These are phyloP conservation scores for Persicaria maculosa DNA, from an alignment of 148 eudicot species.

Conservation along the genomic window DNA sequence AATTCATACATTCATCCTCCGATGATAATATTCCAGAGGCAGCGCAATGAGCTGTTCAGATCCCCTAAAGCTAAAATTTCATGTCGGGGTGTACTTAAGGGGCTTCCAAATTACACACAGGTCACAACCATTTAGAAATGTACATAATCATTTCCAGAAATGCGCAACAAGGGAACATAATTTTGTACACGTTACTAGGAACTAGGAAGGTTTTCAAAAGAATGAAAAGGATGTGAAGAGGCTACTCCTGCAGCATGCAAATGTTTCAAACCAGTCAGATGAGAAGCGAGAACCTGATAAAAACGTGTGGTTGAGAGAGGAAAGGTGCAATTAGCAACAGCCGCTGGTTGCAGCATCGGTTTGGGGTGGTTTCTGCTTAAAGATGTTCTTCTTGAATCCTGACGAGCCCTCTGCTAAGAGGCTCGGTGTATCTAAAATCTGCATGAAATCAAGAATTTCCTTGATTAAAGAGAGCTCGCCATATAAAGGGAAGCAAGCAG, in stretches of 20 bases:
- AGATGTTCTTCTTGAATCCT: slow-evolving; percentile 59
- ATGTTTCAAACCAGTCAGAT: not conserved
- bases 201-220: too few species aligned
- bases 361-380: slow-evolving; percentile 61
- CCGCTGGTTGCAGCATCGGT: slow-evolving; percentile 51
- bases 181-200: too few species aligned
- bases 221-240: not conserved
- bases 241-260: not conserved
- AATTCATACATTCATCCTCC: too few species aligned
- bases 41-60: too few species aligned
- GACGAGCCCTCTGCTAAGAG: slow-evolving; percentile 72
- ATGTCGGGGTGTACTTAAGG: too few species aligned
- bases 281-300: not conserved
- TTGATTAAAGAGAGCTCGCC: not conserved
- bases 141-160: too few species aligned
- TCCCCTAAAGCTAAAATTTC: too few species aligned
- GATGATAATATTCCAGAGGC: too few species aligned
- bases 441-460: slow-evolving; percentile 16
- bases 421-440: slow-evolving; percentile 89
- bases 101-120: too few species aligned
- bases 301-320: not conserved
- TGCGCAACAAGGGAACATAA: too few species aligned
- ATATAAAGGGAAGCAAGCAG: not conserved
- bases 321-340: slow-evolving; percentile 47
- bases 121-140: too few species aligned